A percentile compares a stretch with the other conserved stretches of the same genome.
These are phyloP conservation scores for Oryza coarctata DNA, from an alignment of 176 grass and related monocot species.

Conservation along the genomic window DNA sequence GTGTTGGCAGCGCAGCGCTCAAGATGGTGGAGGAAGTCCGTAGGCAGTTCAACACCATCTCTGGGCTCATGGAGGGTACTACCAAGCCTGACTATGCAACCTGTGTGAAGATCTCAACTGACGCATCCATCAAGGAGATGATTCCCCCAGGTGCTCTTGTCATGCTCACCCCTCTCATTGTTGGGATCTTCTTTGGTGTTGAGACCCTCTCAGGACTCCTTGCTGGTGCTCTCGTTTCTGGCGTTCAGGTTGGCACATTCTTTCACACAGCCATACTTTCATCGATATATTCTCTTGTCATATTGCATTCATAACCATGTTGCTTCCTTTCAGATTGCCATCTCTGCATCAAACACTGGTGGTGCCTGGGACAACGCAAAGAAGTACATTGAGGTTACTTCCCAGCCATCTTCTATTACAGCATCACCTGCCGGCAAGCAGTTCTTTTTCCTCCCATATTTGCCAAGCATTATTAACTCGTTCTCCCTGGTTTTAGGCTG, in stretches of 20 bases:
- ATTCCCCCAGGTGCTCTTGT: slow-evolving; percentile 88
- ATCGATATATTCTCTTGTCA: background rate
- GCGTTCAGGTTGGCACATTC: slow-evolving; percentile 69
- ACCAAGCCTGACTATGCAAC: slow-evolving; percentile 82
- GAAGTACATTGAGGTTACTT: slow-evolving; percentile 89
- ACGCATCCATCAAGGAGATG: slow-evolving; percentile 96
- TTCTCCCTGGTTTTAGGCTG: slow-evolving; percentile 58
- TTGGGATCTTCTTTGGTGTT: slow-evolving; percentile 79
- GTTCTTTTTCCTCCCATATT: background rate
- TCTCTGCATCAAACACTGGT: slow-evolving; percentile 94
- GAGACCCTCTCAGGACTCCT: slow-evolving; percentile 91
- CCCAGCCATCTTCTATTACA: background rate
- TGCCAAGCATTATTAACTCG: background rate
- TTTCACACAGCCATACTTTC: background rate
- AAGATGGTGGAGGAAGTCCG: slow-evolving; percentile 97
- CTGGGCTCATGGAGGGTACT: slow-evolving; percentile 86
- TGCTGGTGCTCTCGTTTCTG: slow-evolving; percentile 87
- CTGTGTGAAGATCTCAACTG: slow-evolving; percentile 96
- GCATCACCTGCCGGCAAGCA: background rate
- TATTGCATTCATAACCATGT: background rate
- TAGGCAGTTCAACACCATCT: slow-evolving; percentile 82
- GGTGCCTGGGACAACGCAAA: slow-evolving; percentile 95
- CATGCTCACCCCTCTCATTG: slow-evolving; percentile 87
- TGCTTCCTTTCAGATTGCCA: slow-evolving; percentile 62
- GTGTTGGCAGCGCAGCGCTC: slow-evolving; percentile 83